Percentiles rank a stretch among this genome's conserved stretches.
phyloP scores from a whole-genome alignment of 2,329 filamentous ascomycete genomes.

The Dothideomycetes sp. region DNA sequence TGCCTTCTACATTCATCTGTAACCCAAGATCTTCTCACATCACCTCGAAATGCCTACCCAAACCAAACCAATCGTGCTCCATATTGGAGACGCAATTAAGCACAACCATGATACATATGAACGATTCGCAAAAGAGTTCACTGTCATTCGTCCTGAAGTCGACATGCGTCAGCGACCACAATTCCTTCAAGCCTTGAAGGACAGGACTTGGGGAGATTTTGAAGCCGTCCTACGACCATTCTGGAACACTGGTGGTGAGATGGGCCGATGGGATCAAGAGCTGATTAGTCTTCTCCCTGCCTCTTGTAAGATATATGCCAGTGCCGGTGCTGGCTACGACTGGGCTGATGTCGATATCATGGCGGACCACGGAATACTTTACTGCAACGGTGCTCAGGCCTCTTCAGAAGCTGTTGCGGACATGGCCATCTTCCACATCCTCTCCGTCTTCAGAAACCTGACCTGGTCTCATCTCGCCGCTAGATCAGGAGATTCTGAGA shows the following conservation, averaged over 20 bases:
- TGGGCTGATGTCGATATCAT: conserved; percentile 54
- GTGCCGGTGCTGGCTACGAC: conserved; percentile 55
- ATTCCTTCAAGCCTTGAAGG: conserved; percentile 31
- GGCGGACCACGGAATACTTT: conserved; percentile 55
- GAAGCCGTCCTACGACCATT: conserved; percentile 48
- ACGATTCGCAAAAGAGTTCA: conserved; percentile 29
- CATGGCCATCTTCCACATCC: conserved; percentile 58
- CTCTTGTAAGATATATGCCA: conserved; percentile 50
- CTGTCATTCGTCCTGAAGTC: conserved; percentile 28
- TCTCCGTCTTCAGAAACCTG: conserved; percentile 59
- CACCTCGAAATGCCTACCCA: too few species aligned
- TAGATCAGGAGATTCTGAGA: conserved; percentile 31
- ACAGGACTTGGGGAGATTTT: conserved; percentile 34
- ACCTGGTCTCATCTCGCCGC: conserved; percentile 55
- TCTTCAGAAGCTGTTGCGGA: conserved; percentile 66
- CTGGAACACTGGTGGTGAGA: conserved; percentile 57
- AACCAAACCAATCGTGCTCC: conserved; percentile 32
- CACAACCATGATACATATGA: conserved; percentile 37
- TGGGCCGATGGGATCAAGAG: conserved; percentile 55
- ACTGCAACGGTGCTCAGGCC: conserved; percentile 63
- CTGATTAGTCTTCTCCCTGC: conserved; percentile 46
- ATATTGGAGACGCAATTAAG: conserved; percentile 36
- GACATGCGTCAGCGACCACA: conserved; percentile 31
- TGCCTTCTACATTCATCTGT: too few species aligned
- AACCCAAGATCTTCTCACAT: too few species aligned